Base-by-base conservation (phyloP, 2,329 filamentous ascomycete species). In the Ophiostoma triangulosporum region DNA sequence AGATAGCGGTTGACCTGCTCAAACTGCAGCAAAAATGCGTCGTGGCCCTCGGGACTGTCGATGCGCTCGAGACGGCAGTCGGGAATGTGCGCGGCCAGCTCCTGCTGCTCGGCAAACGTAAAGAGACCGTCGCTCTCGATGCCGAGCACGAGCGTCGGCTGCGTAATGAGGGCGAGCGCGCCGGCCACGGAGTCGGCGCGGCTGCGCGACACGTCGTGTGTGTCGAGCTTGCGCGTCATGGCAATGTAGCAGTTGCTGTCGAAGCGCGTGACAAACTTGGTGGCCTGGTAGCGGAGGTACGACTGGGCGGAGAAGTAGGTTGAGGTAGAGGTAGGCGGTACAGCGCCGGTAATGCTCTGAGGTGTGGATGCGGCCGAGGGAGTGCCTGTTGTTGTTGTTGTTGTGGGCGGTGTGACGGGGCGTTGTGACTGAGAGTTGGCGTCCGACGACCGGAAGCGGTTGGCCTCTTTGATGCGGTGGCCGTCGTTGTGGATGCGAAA, bases 201-300 rank as follows among this genome's bases (percentile, higher is more conserved):
- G 64, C 83, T 80, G 40, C 90, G 80, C 14, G 89, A 94, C 26
- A 98, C 81, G 65, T 98, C 93, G 68, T 98, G 93, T 0, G 93
- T 97, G 66, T 98, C 93, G 15, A 98, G 79, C 69, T 98, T 98
- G 63, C 93, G 85, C 4, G 93, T 97, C 68, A 98, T 96, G 60
- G 93, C 90, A 61, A 98, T 97, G 71, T 98, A 98, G 71, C 93
- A 98, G 68, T 98, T 98, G 63, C 89, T 88, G 68, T 98, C 93
- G 67, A 97, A 98, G 9, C 93, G 86, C 67, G 87, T 89, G 62
- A 97, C 93, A 62, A 98, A 98, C 68, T 98, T 98, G 62, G 84
- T 80, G 54, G 89, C 91, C 69, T 98, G 93, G 68, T 98, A 98
- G 20, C 93, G 86, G 43, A 98, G 78, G 68, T 98, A 98, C 0